A percentile compares a stretch with the other conserved stretches of the same genome.
Conservation (phyloP, 2,329 filamentous ascomycete species). For the Fusarium poae region DNA sequence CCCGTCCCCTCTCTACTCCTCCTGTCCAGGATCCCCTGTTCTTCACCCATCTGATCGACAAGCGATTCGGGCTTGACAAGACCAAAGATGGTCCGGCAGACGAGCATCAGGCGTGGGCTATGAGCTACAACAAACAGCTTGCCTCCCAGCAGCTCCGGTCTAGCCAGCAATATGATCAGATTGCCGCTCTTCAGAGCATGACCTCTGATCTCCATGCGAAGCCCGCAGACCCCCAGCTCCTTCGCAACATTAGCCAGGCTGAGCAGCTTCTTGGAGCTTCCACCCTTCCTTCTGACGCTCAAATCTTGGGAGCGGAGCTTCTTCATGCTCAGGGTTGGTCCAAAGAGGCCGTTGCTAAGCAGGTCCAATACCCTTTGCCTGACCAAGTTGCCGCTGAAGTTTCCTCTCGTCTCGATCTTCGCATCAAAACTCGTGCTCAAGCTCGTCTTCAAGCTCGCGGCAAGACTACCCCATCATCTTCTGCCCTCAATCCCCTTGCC, state of each 20-base stretch:
- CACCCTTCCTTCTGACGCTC: not conserved
- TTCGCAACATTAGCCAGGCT: slow-evolving; percentile 2
- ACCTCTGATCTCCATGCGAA: not conserved
- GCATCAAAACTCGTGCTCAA: not conserved
- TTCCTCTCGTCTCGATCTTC: not conserved
- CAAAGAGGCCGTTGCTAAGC: slow-evolving; percentile 1
- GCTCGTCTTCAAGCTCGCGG: not conserved
- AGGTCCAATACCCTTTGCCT: not conserved
- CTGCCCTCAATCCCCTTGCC: not conserved
- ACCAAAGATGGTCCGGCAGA: not conserved
- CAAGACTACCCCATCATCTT: not conserved
- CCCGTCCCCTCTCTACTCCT: not conserved
- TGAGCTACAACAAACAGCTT: not conserved
- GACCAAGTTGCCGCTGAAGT: not conserved
- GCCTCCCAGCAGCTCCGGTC: not conserved
- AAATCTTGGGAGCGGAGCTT: not conserved
- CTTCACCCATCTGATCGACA: not conserved
- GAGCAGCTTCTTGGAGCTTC: slow-evolving; percentile 12
- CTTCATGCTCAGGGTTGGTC: slow-evolving; percentile 6
- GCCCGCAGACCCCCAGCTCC: slow-evolving; percentile 1
- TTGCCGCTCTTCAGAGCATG: not conserved
- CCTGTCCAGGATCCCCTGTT: not conserved
- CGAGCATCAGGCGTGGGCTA: not conserved
- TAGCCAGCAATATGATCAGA: not conserved
- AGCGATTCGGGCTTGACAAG: not conserved